phyloP scores from a whole-genome alignment of 305 asterid species.

The Stenogyne calaminthoides region DNA sequence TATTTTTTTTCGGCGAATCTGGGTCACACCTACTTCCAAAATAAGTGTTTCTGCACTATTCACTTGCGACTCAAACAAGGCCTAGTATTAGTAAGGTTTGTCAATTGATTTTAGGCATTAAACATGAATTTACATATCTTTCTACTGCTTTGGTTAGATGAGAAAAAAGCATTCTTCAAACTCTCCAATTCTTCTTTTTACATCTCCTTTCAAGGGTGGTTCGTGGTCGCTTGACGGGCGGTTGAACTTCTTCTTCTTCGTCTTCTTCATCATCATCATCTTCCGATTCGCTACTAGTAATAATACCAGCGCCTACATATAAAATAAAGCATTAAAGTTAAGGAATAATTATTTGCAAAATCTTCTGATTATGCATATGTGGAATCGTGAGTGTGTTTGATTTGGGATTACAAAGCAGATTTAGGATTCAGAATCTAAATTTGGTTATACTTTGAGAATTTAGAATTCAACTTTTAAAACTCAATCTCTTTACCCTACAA shows the following conservation, averaged over 20 bases:
- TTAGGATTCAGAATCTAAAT: too few species aligned
- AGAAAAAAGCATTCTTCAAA: not conserved
- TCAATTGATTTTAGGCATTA: not conserved
- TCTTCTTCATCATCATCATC: conserved; percentile 7
- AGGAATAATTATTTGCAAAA: not conserved
- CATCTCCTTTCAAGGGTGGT: conserved; percentile 26
- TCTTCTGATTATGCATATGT: not conserved
- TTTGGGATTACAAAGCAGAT: too few species aligned
- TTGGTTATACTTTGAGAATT: too few species aligned
- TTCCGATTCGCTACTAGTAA: conserved; percentile 20
- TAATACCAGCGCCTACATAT: conserved; percentile 5
- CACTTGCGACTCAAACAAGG: too few species aligned
- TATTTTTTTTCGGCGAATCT: too few species aligned
- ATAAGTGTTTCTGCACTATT: too few species aligned
- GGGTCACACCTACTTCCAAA: too few species aligned
- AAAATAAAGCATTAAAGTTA: not conserved
- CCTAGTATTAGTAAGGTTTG: not conserved
- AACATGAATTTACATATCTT: not conserved
- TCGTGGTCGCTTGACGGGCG: conserved; percentile 23
- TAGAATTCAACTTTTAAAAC: too few species aligned
- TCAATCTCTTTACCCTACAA: too few species aligned
- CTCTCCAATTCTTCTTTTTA: conserved; percentile 28
- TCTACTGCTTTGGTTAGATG: not conserved
- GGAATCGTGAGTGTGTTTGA: too few species aligned
- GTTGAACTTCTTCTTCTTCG: not conserved